Percentiles rank a stretch among this genome's conserved stretches.
phyloP scores from a whole-genome alignment of 129 eudicot genomes.

The Gnaphalium uliginosum region DNA sequence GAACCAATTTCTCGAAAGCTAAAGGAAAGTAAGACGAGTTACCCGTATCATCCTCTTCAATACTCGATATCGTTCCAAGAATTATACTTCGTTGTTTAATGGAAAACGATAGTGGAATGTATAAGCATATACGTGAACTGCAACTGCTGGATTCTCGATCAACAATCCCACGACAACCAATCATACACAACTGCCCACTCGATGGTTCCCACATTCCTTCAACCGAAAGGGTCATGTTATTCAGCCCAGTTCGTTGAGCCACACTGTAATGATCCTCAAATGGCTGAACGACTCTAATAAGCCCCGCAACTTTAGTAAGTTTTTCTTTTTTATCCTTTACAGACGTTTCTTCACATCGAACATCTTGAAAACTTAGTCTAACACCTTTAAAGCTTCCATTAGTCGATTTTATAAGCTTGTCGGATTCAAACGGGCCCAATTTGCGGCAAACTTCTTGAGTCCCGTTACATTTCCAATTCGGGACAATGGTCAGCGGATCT shows the following conservation, averaged over 20 bases:
- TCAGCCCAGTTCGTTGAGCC: conserved; percentile 70
- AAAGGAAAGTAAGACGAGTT: conserved; percentile 58
- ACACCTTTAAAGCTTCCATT: conserved; percentile 78
- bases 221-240: conserved; percentile 76
- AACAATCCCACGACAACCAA: conserved; percentile 62
- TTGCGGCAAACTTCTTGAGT: conserved; percentile 62
- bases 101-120: conserved; percentile 80
- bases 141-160: conserved; percentile 43
- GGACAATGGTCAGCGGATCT: conserved; percentile 60
- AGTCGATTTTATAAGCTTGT: conserved; percentile 53
- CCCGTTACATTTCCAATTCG: conserved; percentile 91
- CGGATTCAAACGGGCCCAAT: conserved; percentile 74
- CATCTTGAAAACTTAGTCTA: conserved; percentile 66
- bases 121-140: conserved; percentile 77
- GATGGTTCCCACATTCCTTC: conserved; percentile 95
- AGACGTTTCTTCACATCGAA: conserved; percentile 53
- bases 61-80: conserved; percentile 66
- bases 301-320: conserved; percentile 55
- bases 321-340: conserved; percentile 25
- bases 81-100: conserved; percentile 77
- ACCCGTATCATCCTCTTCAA: conserved; percentile 24
- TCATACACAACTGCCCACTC: conserved; percentile 92
- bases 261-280: conserved; percentile 58
- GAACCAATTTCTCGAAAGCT: conserved; percentile 61
- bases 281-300: conserved; percentile 65